Conservation (phyloP, 1,284 basidiomycete species). For the Laetiporus sulphureus region DNA sequence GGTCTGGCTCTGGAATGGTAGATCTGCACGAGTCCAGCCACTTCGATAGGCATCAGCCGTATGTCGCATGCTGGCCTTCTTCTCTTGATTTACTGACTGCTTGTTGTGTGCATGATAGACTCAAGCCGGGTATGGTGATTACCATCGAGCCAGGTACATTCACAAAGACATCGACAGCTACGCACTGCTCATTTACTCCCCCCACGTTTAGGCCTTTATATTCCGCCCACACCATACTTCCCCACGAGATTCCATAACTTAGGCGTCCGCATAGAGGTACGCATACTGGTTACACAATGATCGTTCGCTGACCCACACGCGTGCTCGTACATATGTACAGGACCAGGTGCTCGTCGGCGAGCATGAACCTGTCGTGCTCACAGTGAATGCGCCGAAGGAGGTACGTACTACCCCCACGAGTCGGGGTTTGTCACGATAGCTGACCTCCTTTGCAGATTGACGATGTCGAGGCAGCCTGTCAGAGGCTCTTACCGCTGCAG, state of each 20-base stretch:
- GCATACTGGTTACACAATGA: background rate
- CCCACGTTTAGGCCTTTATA: slow-evolving; percentile 66
- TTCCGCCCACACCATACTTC: slow-evolving; percentile 71
- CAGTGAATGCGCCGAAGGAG: slow-evolving; percentile 84
- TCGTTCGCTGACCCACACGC: background rate
- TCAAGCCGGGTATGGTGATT: slow-evolving; percentile 81
- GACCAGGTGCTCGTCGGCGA: slow-evolving; percentile 81
- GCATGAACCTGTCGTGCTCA: slow-evolving; percentile 63
- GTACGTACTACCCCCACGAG: too few species aligned
- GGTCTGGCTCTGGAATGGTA: slow-evolving; percentile 23
- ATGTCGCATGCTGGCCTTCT: slow-evolving; percentile 15
- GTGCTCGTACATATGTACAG: slow-evolving; percentile 27
- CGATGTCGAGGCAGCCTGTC: too few species aligned
- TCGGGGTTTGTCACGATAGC: too few species aligned
- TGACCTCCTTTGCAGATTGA: too few species aligned
- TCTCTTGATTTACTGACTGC: slow-evolving; percentile 17
- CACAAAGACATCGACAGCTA: too few species aligned
- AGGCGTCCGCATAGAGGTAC: slow-evolving; percentile 83
- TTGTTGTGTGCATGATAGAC: slow-evolving; percentile 30
- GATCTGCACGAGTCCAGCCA: slow-evolving; percentile 75
- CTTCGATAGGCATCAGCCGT: slow-evolving; percentile 39
- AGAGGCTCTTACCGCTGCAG: too few species aligned
- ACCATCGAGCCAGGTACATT: slow-evolving; percentile 81
- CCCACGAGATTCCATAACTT: slow-evolving; percentile 85
- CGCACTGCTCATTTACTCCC: background rate